Percentiles rank a stretch among this genome's conserved stretches.
Evolutionary conservation across 2,329 filamentous ascomycete species (phyloP).

Genomic region (Bertia moriformis): DNA sequence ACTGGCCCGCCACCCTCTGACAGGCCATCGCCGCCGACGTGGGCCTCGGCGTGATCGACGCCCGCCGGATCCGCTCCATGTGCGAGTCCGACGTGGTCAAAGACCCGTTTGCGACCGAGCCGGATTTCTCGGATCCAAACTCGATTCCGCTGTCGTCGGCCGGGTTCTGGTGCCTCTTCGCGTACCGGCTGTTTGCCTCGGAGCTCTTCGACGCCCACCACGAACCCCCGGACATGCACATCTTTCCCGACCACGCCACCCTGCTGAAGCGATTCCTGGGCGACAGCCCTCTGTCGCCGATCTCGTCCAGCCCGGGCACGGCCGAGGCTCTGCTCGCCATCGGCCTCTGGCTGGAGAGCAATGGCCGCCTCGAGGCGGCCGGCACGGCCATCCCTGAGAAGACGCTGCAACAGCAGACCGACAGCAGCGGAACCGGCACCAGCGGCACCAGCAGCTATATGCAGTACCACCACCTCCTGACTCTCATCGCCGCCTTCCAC

Average conservation of each 20-base stretch:
- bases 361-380: conserved; percentile 22
- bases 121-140: no score
- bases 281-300: conserved; percentile 29
- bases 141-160: conserved; percentile 42
- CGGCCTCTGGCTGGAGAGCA: conserved; percentile 41
- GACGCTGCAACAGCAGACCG: conserved; percentile 14
- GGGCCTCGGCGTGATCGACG: conserved; percentile 30
- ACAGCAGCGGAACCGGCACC: no score
- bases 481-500: conserved; percentile 42
- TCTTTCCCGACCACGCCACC: conserved; percentile 44
- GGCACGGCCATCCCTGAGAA: conserved; percentile 12
- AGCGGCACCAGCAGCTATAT: no score
- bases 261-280: conserved; percentile 38
- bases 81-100: conserved; percentile 22
- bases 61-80: conserved; percentile 28
- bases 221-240: conserved; percentile 32
- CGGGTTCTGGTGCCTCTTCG: conserved; percentile 41
- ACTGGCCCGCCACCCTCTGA: conserved; percentile 4
- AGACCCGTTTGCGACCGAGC: conserved; percentile 30
- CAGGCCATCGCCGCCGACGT: conserved; percentile 51
- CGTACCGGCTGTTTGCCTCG: conserved; percentile 48
- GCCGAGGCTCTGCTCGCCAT: conserved; percentile 44
- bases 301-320: conserved; percentile 34
- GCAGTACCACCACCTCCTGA: conserved; percentile 44
- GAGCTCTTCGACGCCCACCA: conserved; percentile 44